phyloP scores from a whole-genome alignment of 2,329 filamentous ascomycete genomes.

The Blastomyces parvus region DNA sequence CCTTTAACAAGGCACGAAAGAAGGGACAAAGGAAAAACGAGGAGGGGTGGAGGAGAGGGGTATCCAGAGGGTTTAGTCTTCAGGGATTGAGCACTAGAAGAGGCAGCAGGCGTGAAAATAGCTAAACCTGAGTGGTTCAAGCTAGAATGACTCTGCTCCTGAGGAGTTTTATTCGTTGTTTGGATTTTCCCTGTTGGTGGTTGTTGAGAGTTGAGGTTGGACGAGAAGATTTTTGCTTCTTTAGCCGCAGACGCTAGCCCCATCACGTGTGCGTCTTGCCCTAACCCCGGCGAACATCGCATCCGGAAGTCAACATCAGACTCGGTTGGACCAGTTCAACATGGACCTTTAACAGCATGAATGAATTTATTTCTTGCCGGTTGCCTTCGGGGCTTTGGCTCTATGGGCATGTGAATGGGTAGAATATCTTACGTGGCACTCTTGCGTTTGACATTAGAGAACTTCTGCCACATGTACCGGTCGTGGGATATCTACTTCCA shows the following conservation, averaged over 20 bases:
- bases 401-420: neutral
- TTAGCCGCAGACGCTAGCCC: neutral
- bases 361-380: neutral
- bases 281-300: neutral
- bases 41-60: neutral
- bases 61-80: neutral
- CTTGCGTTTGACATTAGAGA: neutral
- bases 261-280: neutral
- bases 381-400: neutral
- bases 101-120: neutral
- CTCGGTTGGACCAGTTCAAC: too few species aligned
- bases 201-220: neutral
- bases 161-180: constrained; percentile 5
- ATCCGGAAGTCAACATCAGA: neutral
- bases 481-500: neutral
- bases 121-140: neutral
- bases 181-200: neutral
- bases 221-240: neutral
- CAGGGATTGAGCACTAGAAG: constrained; percentile 2
- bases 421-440: neutral
- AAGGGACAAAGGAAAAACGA: constrained; percentile 20
- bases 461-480: too few species aligned
- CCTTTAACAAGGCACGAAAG: constrained; percentile 32
- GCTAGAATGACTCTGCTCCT: neutral
- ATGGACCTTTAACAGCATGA: neutral